Evolutionary conservation across 768 basidiomycete genomes (phyloP).

Genomic region (Tricholoma saponaceum): DNA sequence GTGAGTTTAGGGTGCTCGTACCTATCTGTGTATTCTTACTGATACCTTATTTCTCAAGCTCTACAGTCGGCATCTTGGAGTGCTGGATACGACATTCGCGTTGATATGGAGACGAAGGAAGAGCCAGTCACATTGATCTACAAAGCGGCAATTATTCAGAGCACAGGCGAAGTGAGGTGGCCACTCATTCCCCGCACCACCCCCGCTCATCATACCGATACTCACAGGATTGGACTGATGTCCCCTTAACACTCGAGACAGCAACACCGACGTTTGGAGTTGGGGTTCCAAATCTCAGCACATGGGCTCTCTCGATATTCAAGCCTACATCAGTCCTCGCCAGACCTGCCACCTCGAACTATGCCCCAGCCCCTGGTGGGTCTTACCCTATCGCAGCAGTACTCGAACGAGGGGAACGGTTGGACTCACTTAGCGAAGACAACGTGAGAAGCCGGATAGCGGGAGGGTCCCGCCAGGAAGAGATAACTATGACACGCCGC

Average conservation of each 20-base stretch:
- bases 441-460: no score
- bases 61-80: slow-evolving; percentile 17
- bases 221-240: slow-evolving; percentile 13
- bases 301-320: slow-evolving; percentile 30
- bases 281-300: slow-evolving; percentile 27
- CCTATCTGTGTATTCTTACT: background rate
- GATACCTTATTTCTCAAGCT: slow-evolving; percentile 7
- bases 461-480: no score
- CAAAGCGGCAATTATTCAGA: slow-evolving; percentile 36
- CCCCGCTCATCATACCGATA: background rate
- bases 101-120: slow-evolving; percentile 37
- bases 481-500: background rate
- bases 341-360: no score
- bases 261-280: slow-evolving; percentile 35
- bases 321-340: background rate
- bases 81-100: slow-evolving; percentile 38
- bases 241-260: slow-evolving; percentile 31
- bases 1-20: slow-evolving; percentile 12
- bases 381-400: background rate
- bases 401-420: background rate
- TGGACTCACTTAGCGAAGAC: background rate
- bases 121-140: slow-evolving; percentile 35
- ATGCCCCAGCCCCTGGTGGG: no score
- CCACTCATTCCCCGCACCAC: background rate
- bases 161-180: slow-evolving; percentile 35